phyloP scores from a whole-genome alignment of 306 rosid genomes.

The Citrullus mucosospermus region DNA sequence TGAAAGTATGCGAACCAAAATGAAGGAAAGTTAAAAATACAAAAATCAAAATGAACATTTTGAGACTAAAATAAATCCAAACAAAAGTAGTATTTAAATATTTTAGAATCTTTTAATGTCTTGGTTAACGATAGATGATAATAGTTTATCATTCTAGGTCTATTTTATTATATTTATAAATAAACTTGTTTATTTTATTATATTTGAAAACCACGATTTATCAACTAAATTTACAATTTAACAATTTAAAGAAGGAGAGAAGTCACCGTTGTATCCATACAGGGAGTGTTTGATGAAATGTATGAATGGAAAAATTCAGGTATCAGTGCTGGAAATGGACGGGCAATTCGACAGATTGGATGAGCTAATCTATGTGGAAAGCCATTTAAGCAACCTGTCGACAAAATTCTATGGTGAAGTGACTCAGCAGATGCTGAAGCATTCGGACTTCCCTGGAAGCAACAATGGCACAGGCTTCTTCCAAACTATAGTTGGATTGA shows the following conservation, averaged over 20 bases:
- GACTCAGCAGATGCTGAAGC: conserved; percentile 98
- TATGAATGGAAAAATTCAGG: conserved; percentile 26
- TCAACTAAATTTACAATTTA: too few relatives aligned
- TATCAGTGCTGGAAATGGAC: conserved; percentile 92
- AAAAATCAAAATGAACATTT: too few relatives aligned
- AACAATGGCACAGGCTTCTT: conserved; percentile 95
- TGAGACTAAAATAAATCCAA: too few relatives aligned
- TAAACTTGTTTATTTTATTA: too few relatives aligned
- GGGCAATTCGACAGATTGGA: conserved; percentile 98
- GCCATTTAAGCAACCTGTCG: conserved; percentile 89
- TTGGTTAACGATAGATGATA: too few relatives aligned
- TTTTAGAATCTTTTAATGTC: too few relatives aligned
- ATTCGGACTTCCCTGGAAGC: conserved; percentile 91
- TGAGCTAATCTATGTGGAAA: conserved; percentile 89
- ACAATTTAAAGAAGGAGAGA: background rate
- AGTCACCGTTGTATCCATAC: background rate
- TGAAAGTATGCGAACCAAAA: too few relatives aligned
- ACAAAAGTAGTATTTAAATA: too few relatives aligned
- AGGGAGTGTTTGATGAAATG: background rate
- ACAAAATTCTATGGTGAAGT: conserved; percentile 94
- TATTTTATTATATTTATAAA: too few relatives aligned
- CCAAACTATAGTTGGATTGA: conserved; percentile 89
- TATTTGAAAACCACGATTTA: too few relatives aligned
- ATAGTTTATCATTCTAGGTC: too few relatives aligned
- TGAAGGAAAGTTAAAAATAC: too few relatives aligned